Conservation (phyloP, 2,329 filamentous ascomycete genomes). For the Cercospora sp. region DNA sequence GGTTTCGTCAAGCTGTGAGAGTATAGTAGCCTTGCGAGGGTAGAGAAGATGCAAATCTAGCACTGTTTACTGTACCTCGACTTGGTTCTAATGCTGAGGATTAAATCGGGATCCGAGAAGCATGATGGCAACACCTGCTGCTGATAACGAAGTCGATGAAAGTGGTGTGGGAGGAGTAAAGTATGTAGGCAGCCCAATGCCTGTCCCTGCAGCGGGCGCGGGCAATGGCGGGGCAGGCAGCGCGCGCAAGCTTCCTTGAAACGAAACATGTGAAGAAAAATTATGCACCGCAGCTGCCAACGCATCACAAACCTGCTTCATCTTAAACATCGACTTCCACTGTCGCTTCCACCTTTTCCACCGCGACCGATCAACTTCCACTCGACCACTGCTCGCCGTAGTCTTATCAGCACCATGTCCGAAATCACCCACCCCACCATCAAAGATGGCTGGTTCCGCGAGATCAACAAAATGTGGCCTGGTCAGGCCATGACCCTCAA, state of each 20-base stretch:
- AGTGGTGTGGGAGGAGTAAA: neutral
- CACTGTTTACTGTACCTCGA: too few species aligned
- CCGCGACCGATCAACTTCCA: neutral
- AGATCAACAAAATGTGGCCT: conserved; percentile 98
- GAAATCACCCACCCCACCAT: conserved; percentile 75
- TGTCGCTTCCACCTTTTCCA: neutral
- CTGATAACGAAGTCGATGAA: neutral
- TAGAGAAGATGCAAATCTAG: too few species aligned
- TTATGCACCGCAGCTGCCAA: conserved; percentile 3
- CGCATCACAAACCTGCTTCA: conserved; percentile 5
- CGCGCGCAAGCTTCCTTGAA: conserved; percentile 1
- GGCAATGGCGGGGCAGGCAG: conserved; percentile 2
- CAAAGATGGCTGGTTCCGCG: conserved; percentile 99
- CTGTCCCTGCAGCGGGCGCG: conserved; percentile 2
- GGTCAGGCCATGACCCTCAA: conserved; percentile 98
- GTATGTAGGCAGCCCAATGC: neutral
- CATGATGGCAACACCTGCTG: neutral
- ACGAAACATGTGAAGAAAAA: conserved; percentile 11
- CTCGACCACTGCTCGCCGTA: neutral
- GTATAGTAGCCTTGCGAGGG: too few species aligned
- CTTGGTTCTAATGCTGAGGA: too few species aligned
- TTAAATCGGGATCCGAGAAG: too few species aligned
- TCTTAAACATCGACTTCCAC: neutral
- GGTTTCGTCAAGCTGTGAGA: neutral
- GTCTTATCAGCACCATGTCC: conserved; percentile 53